Evolutionary conservation across 305 asterid species (phyloP), one percentile per base, ranked within the genome.

Genomic region (Vinca major): DNA sequence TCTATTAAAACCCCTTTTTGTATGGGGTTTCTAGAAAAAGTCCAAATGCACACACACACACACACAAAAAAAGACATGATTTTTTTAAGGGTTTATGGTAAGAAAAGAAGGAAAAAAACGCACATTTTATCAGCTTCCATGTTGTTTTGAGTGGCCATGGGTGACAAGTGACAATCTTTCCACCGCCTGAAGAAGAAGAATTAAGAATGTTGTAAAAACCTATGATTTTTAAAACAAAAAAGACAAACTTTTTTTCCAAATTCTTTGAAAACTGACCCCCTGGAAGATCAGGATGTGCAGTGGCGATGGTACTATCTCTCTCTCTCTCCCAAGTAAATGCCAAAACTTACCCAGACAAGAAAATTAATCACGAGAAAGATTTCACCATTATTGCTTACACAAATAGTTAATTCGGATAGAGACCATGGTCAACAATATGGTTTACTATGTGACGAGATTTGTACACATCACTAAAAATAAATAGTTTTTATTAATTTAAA

Each of bases 121-220:
- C 62, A 63, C 76, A 66, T 73, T 66, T 73, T 73, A 10, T 66
- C 71, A 65, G 71, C 67, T n/a, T 73, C 76, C 62, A 57, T 36
- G 26, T 47, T 57, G 33, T 47, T 57, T 17, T 16, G 49, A 49
- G 49, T 50, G 47, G 67, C 61, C 76, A 65, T 72, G 50, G 45
- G 5, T 26, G 33, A 26, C 33, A 26, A 26, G 19, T 17, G 40
- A 17, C 14, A 19, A 47, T 51, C 48, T 37, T 19, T 6, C 37
- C 43, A 57, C 16, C 4, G 16, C 55, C 55, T 71, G 65, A 63
- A 53, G 67, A 45, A 45, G 45, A 41, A 41, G 45, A 41, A 41
- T 4, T 26, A 45, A 45, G 52, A 70, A 60, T 68, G 65, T 57
- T 43, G 45, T 63, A 14, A 43, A 63, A 63, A 4, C 67, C 67